Conservation (phyloP, 2,329 filamentous ascomycete species). For the Colletotrichum godetiae region DNA sequence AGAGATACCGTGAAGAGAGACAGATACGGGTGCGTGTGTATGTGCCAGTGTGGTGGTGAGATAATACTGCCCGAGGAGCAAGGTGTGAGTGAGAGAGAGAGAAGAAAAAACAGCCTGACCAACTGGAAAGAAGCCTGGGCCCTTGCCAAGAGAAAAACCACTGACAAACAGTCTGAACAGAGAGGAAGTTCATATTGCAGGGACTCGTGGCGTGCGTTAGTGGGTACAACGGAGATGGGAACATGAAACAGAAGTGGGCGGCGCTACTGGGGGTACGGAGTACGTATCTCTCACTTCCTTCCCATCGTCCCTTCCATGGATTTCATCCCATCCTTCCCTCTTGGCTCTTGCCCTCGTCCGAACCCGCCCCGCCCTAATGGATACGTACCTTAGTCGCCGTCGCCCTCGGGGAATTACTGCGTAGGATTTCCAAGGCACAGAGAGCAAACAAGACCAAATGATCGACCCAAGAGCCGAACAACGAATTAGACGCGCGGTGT, state of each 20-base stretch:
- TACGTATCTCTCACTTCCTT: too few relatives aligned
- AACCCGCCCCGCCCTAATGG: too few relatives aligned
- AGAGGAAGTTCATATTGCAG: conserved; percentile 25
- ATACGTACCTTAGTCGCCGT: background rate
- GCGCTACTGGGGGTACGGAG: background rate
- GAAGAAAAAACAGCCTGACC: background rate
- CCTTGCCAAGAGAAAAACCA: conserved; percentile 3
- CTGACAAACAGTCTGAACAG: background rate
- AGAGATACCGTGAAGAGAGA: background rate
- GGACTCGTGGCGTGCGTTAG: conserved; percentile 34
- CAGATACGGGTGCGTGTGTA: background rate
- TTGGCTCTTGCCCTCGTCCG: background rate
- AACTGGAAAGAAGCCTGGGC: background rate
- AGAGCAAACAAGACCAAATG: background rate
- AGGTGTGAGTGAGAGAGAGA: background rate
- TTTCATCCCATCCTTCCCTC: background rate
- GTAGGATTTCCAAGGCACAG: conserved; percentile 3
- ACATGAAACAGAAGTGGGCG: conserved; percentile 33
- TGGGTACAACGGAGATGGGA: conserved; percentile 25
- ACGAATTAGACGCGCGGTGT: background rate
- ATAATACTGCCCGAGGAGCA: background rate
- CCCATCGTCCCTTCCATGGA: too few relatives aligned
- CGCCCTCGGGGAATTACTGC: conserved; percentile 3
- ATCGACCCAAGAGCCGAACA: conserved; percentile 2
- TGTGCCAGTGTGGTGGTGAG: background rate